Percentiles rank a stretch among this genome's conserved stretches.
Conservation (phyloP, 202 grass and related monocot genomes). For the Tripidium arundinaceum region DNA sequence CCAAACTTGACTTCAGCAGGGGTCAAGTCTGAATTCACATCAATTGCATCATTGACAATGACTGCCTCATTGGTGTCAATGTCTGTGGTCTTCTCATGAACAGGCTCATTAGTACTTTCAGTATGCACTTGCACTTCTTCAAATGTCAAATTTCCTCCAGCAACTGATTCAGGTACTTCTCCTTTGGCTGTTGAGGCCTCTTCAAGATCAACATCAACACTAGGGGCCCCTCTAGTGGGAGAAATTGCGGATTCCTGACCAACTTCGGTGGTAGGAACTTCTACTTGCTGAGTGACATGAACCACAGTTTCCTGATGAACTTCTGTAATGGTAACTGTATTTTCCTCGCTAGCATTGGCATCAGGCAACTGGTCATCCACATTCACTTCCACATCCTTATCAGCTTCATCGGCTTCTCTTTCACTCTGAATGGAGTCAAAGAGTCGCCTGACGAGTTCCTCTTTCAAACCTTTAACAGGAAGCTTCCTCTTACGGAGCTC, state of each 20-base stretch:
- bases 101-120: slow-evolving; percentile 7
- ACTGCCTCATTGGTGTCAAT: slow-evolving; percentile 26
- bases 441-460: slow-evolving; percentile 83
- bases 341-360: slow-evolving; percentile 18
- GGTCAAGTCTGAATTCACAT: slow-evolving; percentile 31
- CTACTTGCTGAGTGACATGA: slow-evolving; percentile 30
- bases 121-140: slow-evolving; percentile 22
- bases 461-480: slow-evolving; percentile 86
- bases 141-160: slow-evolving; percentile 14
- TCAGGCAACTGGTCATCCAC: slow-evolving; percentile 20
- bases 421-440: slow-evolving; percentile 75
- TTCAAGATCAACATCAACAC: slow-evolving; percentile 33
- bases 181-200: slow-evolving; percentile 35
- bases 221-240: background rate
- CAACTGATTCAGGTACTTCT: slow-evolving; percentile 25
- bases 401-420: background rate
- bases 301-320: slow-evolving; percentile 35
- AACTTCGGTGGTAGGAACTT: slow-evolving; percentile 16
- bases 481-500: slow-evolving; percentile 86
- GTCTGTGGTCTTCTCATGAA: slow-evolving; percentile 25
- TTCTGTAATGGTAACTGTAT: slow-evolving; percentile 30
- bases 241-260: slow-evolving; percentile 9
- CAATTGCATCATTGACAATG: slow-evolving; percentile 21
- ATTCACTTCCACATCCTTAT: slow-evolving; percentile 27
- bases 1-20: slow-evolving; percentile 30